phyloP scores from a whole-genome alignment of 192 early-diverging fungal species.

The Lobosporangium transversale region DNA sequence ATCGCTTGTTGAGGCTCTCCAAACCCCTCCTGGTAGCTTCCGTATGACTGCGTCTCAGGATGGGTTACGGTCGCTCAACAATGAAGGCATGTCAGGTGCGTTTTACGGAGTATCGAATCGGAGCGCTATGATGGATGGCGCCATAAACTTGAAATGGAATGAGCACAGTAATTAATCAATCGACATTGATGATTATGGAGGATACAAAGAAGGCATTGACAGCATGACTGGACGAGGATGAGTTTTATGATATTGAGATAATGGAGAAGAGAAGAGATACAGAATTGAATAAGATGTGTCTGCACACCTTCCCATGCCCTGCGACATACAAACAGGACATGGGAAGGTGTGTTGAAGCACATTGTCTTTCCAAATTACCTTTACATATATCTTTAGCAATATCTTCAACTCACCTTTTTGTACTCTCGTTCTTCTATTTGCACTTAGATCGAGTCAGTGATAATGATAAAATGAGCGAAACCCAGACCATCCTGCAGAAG shows the following conservation, averaged over 20 bases:
- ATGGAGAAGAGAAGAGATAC: no score
- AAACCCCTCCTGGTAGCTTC: conserved; percentile 19
- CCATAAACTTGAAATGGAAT: neutral
- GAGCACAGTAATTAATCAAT: neutral
- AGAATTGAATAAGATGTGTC: no score
- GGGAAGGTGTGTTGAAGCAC: conserved; percentile 21
- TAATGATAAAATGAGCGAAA: neutral
- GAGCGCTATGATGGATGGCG: conserved; percentile 10
- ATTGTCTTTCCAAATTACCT: neutral
- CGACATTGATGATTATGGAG: no score
- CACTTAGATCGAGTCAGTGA: neutral
- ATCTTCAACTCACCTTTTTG: neutral
- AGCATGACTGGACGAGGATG: neutral
- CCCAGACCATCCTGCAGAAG: conserved; percentile 7
- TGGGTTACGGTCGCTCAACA: conserved; percentile 1
- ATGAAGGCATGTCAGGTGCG: conserved; percentile 38
- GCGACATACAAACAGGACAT: conserved; percentile 14
- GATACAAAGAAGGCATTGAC: neutral
- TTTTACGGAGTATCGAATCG: conserved; percentile 12
- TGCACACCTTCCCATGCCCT: conserved; percentile 18
- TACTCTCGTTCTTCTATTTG: neutral
- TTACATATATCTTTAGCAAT: neutral
- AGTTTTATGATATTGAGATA: no score
- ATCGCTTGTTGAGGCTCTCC: conserved; percentile 36
- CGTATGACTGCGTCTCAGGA: conserved; percentile 20